Evolutionary conservation across 352 stramenopile species (phyloP).

Genomic region (Elongisporangium undulatum): DNA sequence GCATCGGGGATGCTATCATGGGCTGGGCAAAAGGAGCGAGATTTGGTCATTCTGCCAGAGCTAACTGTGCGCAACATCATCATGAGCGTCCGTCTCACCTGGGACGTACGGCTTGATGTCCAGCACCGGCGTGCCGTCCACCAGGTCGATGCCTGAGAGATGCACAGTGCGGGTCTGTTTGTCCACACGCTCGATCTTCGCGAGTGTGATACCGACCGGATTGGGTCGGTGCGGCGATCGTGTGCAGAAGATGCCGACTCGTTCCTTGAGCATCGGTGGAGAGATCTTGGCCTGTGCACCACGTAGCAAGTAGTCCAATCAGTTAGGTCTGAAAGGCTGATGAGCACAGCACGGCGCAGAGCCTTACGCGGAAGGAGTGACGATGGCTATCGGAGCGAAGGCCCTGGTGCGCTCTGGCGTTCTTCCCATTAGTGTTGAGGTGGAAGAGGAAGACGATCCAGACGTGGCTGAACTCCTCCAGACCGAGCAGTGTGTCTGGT

Average conservation of each 20-base stretch:
- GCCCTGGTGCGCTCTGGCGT: slow-evolving; percentile 50
- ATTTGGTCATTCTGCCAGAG: neutral
- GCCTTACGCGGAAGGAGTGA: slow-evolving; percentile 50
- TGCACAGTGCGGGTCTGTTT: slow-evolving; percentile 49
- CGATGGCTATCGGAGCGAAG: slow-evolving; percentile 70
- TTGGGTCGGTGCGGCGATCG: slow-evolving; percentile 97
- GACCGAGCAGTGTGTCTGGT: slow-evolving; percentile 60
- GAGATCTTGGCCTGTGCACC: slow-evolving; percentile 61
- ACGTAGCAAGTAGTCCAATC: too few species aligned
- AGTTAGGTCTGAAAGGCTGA: neutral
- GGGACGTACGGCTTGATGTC: slow-evolving; percentile 98
- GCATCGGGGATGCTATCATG: slow-evolving; percentile 52
- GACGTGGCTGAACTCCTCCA: slow-evolving; percentile 81
- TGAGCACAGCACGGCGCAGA: neutral
- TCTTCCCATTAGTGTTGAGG: slow-evolving; percentile 88
- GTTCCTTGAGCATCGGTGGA: slow-evolving; percentile 62
- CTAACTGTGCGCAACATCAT: neutral
- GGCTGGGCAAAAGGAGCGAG: slow-evolving; percentile 9
- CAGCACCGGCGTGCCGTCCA: slow-evolving; percentile 96
- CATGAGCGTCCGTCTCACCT: slow-evolving; percentile 18
- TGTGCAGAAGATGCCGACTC: slow-evolving; percentile 94
- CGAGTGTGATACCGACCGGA: slow-evolving; percentile 91
- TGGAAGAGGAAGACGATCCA: slow-evolving; percentile 91
- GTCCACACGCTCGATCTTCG: slow-evolving; percentile 85
- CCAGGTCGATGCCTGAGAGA: slow-evolving; percentile 89